phyloP scores from a whole-genome alignment of 352 stramenopile genomes.

The Phytopythium litorale region DNA sequence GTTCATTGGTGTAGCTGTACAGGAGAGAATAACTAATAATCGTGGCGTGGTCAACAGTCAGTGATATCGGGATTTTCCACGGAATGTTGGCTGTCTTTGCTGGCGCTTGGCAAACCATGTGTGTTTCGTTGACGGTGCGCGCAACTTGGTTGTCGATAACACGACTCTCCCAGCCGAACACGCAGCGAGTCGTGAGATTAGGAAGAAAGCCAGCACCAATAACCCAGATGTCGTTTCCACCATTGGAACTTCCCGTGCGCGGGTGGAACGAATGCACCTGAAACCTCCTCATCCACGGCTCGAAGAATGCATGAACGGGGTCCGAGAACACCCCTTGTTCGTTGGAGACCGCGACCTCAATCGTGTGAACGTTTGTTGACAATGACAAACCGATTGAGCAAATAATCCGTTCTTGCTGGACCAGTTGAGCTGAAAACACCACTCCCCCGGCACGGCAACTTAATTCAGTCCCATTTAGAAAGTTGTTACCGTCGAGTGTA shows the following conservation, averaged over 20 bases:
- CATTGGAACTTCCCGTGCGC: constrained; percentile 16
- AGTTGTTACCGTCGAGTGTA: not conserved
- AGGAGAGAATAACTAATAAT: constrained; percentile 33
- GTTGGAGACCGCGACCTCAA: constrained; percentile 32
- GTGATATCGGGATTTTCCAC: constrained; percentile 24
- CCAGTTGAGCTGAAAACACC: not conserved
- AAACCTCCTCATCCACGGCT: not conserved
- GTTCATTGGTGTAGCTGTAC: constrained; percentile 27
- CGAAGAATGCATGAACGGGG: not conserved
- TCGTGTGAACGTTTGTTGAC: constrained; percentile 14
- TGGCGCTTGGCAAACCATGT: constrained; percentile 24
- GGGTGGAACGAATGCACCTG: constrained; percentile 14
- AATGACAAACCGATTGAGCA: not conserved
- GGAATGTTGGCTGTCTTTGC: constrained; percentile 9
- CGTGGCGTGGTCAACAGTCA: constrained; percentile 16
- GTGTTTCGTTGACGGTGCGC: constrained; percentile 20
- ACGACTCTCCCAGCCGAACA: constrained; percentile 33
- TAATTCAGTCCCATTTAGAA: not conserved
- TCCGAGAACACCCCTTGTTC: constrained; percentile 26
- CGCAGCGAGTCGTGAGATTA: constrained; percentile 20
- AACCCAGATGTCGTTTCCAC: constrained; percentile 16
- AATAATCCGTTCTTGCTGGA: not conserved
- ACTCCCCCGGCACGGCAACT: not conserved
- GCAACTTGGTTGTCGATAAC: constrained; percentile 8
- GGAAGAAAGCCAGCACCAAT: constrained; percentile 13